Evolutionary conservation across 208 protist genomes (phyloP), one percentile per base, ranked within the genome.

Genomic region (Porcisia deanei): DNA sequence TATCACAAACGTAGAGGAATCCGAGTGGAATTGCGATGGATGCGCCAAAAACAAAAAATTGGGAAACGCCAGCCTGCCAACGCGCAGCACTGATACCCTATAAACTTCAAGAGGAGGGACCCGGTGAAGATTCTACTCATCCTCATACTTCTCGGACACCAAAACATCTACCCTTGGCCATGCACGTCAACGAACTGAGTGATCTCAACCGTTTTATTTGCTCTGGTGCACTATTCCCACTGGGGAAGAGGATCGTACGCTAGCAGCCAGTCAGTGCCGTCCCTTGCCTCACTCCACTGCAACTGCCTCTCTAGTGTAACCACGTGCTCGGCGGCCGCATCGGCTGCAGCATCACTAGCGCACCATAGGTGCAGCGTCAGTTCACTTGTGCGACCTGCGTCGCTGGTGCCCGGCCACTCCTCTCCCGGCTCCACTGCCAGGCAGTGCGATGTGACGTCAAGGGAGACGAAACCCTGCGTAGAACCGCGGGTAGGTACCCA

Each of bases 361-460:
- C 77, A 76, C 74, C 73, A 86, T 37, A 85, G 45, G 20, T 87
- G 49, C 73, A 89, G 77, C 43, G 65, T 81, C 55, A 92, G 58
- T 22, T 75, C 67, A 77, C 77, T 89, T 37, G 53, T 73, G 14
- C 78, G 84, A 34, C 49, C 68, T 34, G 55, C 41, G 53, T 81
- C 72, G 6, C 64, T 61, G 54, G 41, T 34, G 3, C 59, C 66
- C 20, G 61, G 58, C 73, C 79, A 76, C 43, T 71, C 63, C 25
- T 85, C 72, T 41, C 88, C 87, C 20, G 82, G 84, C 65, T 89
- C 85, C 67, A 91, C 71, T 30, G 67, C 52, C n/a, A 94, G 66
- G 79, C 89, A 91, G 37, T 84, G 76, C 34, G 72, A 82, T 25
- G 54, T 47, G 37, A 65, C 68, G 47, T 94, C 84, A 14, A 91